Base-by-base conservation (phyloP, 768 basidiomycete species). In the Bullera alba region DNA sequence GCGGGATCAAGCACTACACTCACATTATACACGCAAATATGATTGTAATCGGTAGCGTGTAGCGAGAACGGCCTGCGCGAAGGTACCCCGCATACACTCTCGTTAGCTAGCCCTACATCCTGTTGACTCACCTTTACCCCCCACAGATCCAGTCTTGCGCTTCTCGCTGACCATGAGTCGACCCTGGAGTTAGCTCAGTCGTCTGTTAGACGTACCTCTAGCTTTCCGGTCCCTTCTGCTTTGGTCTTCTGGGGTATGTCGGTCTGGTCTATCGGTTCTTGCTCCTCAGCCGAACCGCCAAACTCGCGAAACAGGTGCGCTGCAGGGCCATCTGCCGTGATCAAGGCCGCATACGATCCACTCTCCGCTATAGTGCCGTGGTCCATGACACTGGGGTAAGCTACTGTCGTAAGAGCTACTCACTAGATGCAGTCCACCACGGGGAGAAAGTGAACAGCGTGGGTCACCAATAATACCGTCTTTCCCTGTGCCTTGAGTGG, bases 71-170 rank as follows among this genome's bases (percentile, higher is more conserved):
- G 5, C 79, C 83, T 2, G 83, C 82, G 23, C 61, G 68, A 16
- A 85, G 58, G 61, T 85, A 85, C 8, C 78, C 74, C 35, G 72
- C 70, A 65, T 84, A 84, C 8, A 85, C 82, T 82, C n/a, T 21
- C 23, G 37, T 8, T 10, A n/a, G 8, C 32, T 10, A 34, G n/a
- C n/a, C 32, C 12, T 39, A 10, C 8, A 8, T 21, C 8, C 22
- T 39, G 12, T 39, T 17, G 1, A 37, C 61, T 19, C 36, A 61
- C 64, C 61, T 53, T 60, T 62, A 8, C 37, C 32, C 26, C 64
- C 59, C 15, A 69, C 78, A 3, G 81, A 81, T 4, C 84, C 85
- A 0, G 80, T 83, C n/a, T 78, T 78, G 12, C 85, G 76, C 5
- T 45, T 57, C 75, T 86, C 85, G 34, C 79, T 79, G 3, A 80